A percentile compares a stretch with the other conserved stretches of the same genome.
Evolutionary conservation across 306 rosid genomes (phyloP).

Genomic region (Fagus crenata): DNA sequence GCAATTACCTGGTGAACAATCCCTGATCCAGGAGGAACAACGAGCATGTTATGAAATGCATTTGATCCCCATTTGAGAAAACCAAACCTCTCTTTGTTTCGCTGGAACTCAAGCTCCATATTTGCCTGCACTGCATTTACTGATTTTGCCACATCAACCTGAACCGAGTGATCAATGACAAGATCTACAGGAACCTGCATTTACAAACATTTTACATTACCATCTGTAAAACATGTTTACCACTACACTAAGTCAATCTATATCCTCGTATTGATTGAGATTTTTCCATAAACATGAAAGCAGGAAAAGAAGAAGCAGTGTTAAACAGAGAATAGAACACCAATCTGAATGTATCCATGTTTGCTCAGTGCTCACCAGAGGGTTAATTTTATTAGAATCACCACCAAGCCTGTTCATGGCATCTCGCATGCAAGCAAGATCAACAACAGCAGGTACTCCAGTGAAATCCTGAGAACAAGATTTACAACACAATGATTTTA

Average conservation of each 20-base stretch:
- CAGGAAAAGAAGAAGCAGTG: neutral
- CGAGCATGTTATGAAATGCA: slow-evolving; percentile 89
- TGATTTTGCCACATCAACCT: slow-evolving; percentile 91
- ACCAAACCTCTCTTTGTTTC: slow-evolving; percentile 88
- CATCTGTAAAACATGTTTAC: neutral
- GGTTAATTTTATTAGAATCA: slow-evolving; percentile 88
- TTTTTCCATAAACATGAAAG: neutral
- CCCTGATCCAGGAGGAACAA: slow-evolving; percentile 97
- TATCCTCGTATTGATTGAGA: neutral
- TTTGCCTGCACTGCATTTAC: slow-evolving; percentile 91
- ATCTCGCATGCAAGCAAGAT: slow-evolving; percentile 97
- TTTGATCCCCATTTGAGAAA: slow-evolving; percentile 96
- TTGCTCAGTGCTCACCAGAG: slow-evolving; percentile 60
- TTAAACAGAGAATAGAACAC: neutral
- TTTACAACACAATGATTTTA: slow-evolving; percentile 18
- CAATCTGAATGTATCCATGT: slow-evolving; percentile 11
- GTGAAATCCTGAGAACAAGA: slow-evolving; percentile 77
- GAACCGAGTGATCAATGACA: slow-evolving; percentile 98
- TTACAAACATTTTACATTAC: slow-evolving; percentile 23
- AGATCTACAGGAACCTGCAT: slow-evolving; percentile 93
- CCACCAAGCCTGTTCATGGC: slow-evolving; percentile 94
- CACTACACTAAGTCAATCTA: neutral
- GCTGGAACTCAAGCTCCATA: slow-evolving; percentile 82
- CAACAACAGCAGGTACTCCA: slow-evolving; percentile 98
- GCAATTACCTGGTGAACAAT: slow-evolving; percentile 89